Conservation (phyloP, 1,284 basidiomycete species). For the Melampsora larici-populina region DNA sequence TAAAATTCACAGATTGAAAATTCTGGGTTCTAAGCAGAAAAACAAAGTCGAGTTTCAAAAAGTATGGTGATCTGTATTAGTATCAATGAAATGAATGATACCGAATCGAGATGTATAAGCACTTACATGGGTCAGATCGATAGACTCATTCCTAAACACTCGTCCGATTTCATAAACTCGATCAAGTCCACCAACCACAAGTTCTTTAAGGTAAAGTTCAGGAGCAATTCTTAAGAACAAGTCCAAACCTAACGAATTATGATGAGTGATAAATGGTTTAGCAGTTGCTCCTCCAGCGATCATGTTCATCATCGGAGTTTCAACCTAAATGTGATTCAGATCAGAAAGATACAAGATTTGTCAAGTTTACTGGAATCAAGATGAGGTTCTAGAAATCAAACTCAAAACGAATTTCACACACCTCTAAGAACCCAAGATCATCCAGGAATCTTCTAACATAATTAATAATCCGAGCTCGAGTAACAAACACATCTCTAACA, state of each 20-base stretch:
- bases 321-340: slow-evolving; percentile 59
- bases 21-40: slow-evolving; percentile 50
- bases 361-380: background rate
- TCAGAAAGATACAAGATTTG: background rate
- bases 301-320: slow-evolving; percentile 98
- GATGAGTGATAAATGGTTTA: slow-evolving; percentile 97
- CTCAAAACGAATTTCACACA: background rate
- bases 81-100: background rate
- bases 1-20: slow-evolving; percentile 97
- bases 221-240: slow-evolving; percentile 97
- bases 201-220: slow-evolving; percentile 96
- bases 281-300: slow-evolving; percentile 95
- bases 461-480: slow-evolving; percentile 61
- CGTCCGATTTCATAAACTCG: slow-evolving; percentile 97
- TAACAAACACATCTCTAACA: slow-evolving; percentile 86
- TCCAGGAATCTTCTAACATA: slow-evolving; percentile 71
- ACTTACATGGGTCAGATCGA: slow-evolving; percentile 96
- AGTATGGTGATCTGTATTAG: background rate
- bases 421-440: slow-evolving; percentile 86
- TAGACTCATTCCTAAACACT: slow-evolving; percentile 97
- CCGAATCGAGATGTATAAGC: slow-evolving; percentile 62
- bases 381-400: background rate
- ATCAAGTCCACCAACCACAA: slow-evolving; percentile 94
- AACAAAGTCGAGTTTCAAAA: background rate
- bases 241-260: slow-evolving; percentile 96